Conservation (phyloP, 768 basidiomycete species). For the Calvatia gigantea region DNA sequence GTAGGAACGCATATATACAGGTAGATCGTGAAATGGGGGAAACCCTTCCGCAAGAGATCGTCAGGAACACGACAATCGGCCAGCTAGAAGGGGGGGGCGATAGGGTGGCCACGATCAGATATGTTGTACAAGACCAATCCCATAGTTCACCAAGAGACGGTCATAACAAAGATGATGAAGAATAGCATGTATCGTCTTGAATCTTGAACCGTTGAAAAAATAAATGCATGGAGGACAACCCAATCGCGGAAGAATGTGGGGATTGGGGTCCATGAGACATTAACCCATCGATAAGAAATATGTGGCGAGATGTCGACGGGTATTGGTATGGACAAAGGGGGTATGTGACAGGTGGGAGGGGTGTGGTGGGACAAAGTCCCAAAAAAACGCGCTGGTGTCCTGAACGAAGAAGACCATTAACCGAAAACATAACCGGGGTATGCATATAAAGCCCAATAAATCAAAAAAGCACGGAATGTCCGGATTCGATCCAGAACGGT, state of each 20-base stretch:
- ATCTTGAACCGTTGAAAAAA: neutral
- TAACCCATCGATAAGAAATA: neutral
- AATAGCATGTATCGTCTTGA: slow-evolving; percentile 9
- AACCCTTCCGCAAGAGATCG: neutral
- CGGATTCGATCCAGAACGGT: slow-evolving; percentile 11
- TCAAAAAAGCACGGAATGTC: slow-evolving; percentile 8
- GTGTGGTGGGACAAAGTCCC: neutral
- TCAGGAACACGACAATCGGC: neutral
- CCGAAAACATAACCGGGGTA: slow-evolving; percentile 9
- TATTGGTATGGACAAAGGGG: slow-evolving; percentile 1
- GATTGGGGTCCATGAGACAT: neutral
- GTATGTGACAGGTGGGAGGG: neutral
- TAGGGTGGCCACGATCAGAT: neutral
- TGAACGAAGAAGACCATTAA: slow-evolving; percentile 10
- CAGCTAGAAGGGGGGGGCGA: neutral
- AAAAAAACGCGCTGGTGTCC: slow-evolving; percentile 12
- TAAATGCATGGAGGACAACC: neutral
- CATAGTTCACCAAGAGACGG: neutral
- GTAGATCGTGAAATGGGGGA: neutral
- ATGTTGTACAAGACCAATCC: slow-evolving; percentile 6
- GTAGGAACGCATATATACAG: neutral
- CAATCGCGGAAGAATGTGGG: neutral
- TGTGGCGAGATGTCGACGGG: neutral
- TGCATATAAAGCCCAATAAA: slow-evolving; percentile 9
- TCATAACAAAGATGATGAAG: neutral